phyloP scores from a whole-genome alignment of 768 basidiomycete genomes.

The Amanita phalloides region DNA sequence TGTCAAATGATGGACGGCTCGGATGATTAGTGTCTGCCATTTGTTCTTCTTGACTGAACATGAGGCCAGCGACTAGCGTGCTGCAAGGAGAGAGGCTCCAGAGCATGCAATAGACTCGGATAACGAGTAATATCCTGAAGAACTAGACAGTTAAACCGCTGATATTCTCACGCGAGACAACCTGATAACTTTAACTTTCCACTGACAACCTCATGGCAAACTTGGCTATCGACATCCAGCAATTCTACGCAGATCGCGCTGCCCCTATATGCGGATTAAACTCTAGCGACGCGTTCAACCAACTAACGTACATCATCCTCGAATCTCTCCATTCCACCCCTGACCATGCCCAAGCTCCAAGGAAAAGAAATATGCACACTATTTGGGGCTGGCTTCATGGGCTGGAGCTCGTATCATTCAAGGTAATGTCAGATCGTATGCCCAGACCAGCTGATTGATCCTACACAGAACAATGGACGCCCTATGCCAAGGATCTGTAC shows the following conservation, averaged over 20 bases:
- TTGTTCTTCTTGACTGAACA: conserved; percentile 2
- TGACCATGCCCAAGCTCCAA: conserved; percentile 32
- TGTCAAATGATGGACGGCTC: not conserved
- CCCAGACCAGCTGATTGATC: not conserved
- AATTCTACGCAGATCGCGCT: conserved; percentile 64
- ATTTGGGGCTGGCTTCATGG: conserved; percentile 65
- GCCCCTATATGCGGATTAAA: conserved; percentile 71
- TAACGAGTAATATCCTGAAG: no score
- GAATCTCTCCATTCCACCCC: conserved; percentile 6
- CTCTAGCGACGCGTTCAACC: conserved; percentile 57
- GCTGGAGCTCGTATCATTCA: conserved; percentile 78
- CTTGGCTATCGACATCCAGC: conserved; percentile 32
- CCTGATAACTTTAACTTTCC: no score
- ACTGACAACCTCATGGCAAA: conserved; percentile 16
- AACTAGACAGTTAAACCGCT: no score
- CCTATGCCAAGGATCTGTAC: conserved; percentile 55
- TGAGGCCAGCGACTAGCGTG: not conserved
- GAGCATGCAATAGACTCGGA: no score
- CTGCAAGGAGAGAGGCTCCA: no score
- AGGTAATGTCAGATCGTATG: conserved; percentile 17
- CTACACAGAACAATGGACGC: conserved; percentile 59
- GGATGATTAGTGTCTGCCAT: no score
- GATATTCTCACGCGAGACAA: no score
- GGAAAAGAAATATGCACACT: conserved; percentile 77
- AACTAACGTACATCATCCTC: conserved; percentile 37